phyloP scores from a whole-genome alignment of 2,329 filamentous ascomycete genomes.

The Ascosphaera aggregata region DNA sequence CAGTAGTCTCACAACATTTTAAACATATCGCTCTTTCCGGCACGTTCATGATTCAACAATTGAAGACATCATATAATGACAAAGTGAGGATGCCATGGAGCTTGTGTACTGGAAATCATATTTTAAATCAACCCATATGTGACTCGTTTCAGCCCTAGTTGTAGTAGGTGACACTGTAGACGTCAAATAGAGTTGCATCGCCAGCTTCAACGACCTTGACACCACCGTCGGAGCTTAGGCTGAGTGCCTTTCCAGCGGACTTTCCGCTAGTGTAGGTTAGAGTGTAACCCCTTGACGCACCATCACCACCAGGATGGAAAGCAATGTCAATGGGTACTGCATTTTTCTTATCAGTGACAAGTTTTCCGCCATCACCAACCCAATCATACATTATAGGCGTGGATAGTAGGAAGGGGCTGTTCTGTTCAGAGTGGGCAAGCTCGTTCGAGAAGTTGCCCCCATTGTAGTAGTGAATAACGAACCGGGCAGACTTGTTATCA shows the following conservation, averaged over 20 bases:
- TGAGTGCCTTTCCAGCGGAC: constrained; percentile 3
- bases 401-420: background rate
- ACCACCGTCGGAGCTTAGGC: background rate
- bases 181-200: constrained; percentile 7
- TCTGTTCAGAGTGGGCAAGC: background rate
- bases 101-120: no score
- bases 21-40: no score
- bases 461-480: background rate
- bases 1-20: no score
- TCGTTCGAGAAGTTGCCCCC: background rate
- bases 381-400: background rate
- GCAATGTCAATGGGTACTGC: background rate
- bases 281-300: background rate
- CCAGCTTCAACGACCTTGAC: background rate
- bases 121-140: no score
- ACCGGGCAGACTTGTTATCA: constrained; percentile 7
- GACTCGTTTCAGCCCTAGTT: constrained; percentile 6
- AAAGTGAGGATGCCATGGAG: no score
- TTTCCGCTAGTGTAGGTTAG: background rate
- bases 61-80: no score
- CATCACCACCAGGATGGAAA: background rate
- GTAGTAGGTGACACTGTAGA: constrained; percentile 15
- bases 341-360: background rate
- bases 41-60: no score
- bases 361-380: background rate